Evolutionary conservation across 257 asterid species (phyloP).

Genomic region (Misopates orontium): DNA sequence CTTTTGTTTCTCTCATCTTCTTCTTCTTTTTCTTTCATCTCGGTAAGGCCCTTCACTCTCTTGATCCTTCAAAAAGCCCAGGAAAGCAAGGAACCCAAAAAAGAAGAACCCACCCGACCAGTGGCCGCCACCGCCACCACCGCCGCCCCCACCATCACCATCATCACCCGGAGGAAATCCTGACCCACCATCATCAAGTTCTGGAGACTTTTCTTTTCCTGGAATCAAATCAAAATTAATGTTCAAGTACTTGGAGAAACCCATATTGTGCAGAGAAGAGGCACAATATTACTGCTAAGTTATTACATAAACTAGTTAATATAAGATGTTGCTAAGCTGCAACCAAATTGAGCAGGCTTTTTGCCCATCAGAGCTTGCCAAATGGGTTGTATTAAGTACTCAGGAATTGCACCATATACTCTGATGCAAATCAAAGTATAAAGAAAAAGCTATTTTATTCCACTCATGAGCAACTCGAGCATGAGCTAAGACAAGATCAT

Average conservation of each 20-base stretch:
- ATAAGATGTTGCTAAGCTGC: too few relatives aligned
- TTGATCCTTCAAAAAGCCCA: conserved; percentile 56
- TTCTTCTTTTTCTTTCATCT: too few relatives aligned
- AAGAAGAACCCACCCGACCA: conserved; percentile 90
- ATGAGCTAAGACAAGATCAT: too few relatives aligned
- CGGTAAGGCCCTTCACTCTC: too few relatives aligned
- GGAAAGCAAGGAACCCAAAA: conserved; percentile 72
- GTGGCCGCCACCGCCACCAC: conserved; percentile 82
- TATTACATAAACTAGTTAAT: too few relatives aligned
- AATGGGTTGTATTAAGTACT: too few relatives aligned
- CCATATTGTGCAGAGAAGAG: not conserved
- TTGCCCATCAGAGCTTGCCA: not conserved
- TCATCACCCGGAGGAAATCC: conserved; percentile 92
- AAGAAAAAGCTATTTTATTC: too few relatives aligned
- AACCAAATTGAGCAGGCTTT: not conserved
- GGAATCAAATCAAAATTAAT: conserved; percentile 12
- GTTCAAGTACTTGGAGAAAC: not conserved
- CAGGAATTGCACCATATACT: too few relatives aligned
- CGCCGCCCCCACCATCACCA: conserved; percentile 82
- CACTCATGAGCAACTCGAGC: not conserved
- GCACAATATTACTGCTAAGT: too few relatives aligned
- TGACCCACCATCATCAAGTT: conserved; percentile 86
- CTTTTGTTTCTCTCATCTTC: too few relatives aligned
- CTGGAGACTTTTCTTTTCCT: conserved; percentile 89
- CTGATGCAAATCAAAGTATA: too few relatives aligned